These are phyloP conservation scores for Triangularia setosa DNA, from an alignment of 2,329 filamentous ascomycete species.

Conservation along the genomic window DNA sequence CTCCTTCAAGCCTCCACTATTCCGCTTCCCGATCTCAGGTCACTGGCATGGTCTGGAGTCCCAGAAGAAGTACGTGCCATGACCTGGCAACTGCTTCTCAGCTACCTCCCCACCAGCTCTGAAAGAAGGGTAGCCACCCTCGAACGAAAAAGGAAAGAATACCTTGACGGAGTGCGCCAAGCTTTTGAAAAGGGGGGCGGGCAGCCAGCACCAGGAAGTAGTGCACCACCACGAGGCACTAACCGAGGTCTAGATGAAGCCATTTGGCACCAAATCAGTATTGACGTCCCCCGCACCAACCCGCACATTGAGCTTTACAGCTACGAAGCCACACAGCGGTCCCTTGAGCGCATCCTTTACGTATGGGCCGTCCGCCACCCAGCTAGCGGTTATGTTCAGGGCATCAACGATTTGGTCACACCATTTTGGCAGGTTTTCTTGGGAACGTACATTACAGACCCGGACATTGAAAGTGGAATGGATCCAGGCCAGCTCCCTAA, in stretches of 20 bases:
- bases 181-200: conserved; percentile 63
- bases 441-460: conserved; percentile 89
- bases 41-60: conserved; percentile 89
- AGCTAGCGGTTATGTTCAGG: conserved; percentile 95
- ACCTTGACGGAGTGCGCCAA: conserved; percentile 82
- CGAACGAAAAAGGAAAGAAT: conserved; percentile 93
- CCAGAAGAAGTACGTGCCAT: conserved; percentile 95
- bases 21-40: conserved; percentile 74
- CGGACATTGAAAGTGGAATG: conserved; percentile 90
- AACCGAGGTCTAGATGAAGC: conserved; percentile 76
- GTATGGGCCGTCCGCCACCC: conserved; percentile 97
- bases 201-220: not conserved
- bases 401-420: conserved; percentile 96
- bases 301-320: conserved; percentile 92
- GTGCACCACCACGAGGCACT: conserved; percentile 19
- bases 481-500: conserved; percentile 91
- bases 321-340: conserved; percentile 93
- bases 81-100: conserved; percentile 96
- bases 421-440: conserved; percentile 98
- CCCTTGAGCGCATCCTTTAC: conserved; percentile 90
- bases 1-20: conserved; percentile 91
- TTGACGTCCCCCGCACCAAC: conserved; percentile 93
- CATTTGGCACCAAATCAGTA: conserved; percentile 99
- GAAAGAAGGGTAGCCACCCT: conserved; percentile 85
- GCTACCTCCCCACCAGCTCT: conserved; percentile 94